Conservation (phyloP, 2,329 filamentous ascomycete genomes). For the Fusarium nisikadoi region DNA sequence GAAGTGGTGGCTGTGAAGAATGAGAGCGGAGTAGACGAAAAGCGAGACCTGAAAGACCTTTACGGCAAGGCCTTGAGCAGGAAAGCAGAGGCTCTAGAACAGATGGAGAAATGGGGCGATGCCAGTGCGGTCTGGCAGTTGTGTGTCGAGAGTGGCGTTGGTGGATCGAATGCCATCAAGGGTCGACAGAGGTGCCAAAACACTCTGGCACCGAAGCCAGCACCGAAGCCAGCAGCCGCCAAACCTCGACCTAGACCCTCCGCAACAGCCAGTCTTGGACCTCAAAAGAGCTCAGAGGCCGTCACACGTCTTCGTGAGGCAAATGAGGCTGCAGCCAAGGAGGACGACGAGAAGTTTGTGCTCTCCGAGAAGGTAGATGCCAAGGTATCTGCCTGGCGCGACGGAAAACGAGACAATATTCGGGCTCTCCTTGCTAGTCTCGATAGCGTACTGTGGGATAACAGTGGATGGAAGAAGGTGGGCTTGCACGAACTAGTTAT, state of each 20-base stretch:
- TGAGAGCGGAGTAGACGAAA: slow-evolving; percentile 65
- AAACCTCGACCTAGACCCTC: slow-evolving; percentile 59
- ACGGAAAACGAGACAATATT: slow-evolving; percentile 92
- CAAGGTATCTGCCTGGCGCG: slow-evolving; percentile 81
- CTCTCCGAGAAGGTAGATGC: slow-evolving; percentile 88
- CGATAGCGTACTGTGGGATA: slow-evolving; percentile 90
- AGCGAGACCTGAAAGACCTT: slow-evolving; percentile 90
- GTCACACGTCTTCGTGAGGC: slow-evolving; percentile 84
- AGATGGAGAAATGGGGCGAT: slow-evolving; percentile 93
- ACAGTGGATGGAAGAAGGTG: slow-evolving; percentile 95
- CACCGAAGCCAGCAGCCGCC: slow-evolving; percentile 57
- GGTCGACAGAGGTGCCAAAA: slow-evolving; percentile 91
- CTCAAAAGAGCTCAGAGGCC: slow-evolving; percentile 73
- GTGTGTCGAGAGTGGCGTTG: slow-evolving; percentile 85
- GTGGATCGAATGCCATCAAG: slow-evolving; percentile 84
- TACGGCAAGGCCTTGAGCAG: slow-evolving; percentile 93
- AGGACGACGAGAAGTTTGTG: slow-evolving; percentile 93
- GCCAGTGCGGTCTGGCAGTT: slow-evolving; percentile 82
- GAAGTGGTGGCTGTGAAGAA: slow-evolving; percentile 79
- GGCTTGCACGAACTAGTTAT: slow-evolving; percentile 93
- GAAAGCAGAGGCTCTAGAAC: slow-evolving; percentile 94
- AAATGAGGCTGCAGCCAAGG: slow-evolving; percentile 84
- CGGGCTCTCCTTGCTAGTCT: slow-evolving; percentile 87
- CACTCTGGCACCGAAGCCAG: slow-evolving; percentile 73
- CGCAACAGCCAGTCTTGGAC: slow-evolving; percentile 52